Conservation (phyloP, 2,329 filamentous ascomycete species). For the Endoconidiophora laricicola region DNA sequence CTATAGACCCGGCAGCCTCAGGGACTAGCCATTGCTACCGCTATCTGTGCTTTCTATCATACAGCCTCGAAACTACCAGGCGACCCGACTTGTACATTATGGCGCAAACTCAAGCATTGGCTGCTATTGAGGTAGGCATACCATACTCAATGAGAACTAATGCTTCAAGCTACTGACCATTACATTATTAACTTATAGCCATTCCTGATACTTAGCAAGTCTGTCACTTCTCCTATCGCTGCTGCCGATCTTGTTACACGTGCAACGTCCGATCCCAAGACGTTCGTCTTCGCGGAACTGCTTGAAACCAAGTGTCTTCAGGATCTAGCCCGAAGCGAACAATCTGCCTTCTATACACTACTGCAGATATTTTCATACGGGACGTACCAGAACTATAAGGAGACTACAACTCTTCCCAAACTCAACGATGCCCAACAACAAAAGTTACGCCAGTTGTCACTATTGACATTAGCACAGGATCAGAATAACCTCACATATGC, state of each 20-base stretch:
- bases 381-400: slow-evolving; percentile 59
- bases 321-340: slow-evolving; percentile 37
- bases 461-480: slow-evolving; percentile 63
- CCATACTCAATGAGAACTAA: not conserved
- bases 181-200: slow-evolving; percentile 39
- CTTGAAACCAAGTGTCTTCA: slow-evolving; percentile 67
- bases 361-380: slow-evolving; percentile 88
- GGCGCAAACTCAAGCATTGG: slow-evolving; percentile 56
- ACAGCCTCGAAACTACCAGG: not conserved
- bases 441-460: slow-evolving; percentile 82
- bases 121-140: slow-evolving; percentile 39
- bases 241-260: slow-evolving; percentile 73
- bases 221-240: slow-evolving; percentile 66
- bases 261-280: slow-evolving; percentile 77
- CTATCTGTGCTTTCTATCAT: too few species aligned
- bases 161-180: not conserved
- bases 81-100: slow-evolving; percentile 25
- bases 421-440: slow-evolving; percentile 57
- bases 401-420: slow-evolving; percentile 41
- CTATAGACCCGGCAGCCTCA: too few species aligned
- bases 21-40: too few species aligned
- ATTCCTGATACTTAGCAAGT: slow-evolving; percentile 79
- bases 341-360: slow-evolving; percentile 44
- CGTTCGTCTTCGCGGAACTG: slow-evolving; percentile 90
- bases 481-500: slow-evolving; percentile 55